phyloP scores from a whole-genome alignment of 2,329 filamentous ascomycete species.

The Ophiosphaerella korrae region DNA sequence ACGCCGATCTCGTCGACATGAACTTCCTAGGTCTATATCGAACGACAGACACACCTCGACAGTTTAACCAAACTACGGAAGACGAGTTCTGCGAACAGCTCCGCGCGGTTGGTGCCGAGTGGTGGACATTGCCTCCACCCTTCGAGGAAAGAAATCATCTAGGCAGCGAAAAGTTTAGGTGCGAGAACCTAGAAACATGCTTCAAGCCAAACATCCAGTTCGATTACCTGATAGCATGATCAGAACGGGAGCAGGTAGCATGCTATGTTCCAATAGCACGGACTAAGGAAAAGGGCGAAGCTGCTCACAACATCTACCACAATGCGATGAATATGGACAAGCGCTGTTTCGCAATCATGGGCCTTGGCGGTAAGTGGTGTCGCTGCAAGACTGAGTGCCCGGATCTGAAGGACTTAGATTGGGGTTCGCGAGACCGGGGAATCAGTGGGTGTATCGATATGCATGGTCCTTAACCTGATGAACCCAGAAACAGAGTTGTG shows the following conservation, averaged over 20 bases:
- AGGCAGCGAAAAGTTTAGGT: slow-evolving; percentile 3
- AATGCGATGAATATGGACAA: slow-evolving; percentile 2
- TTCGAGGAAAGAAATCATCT: slow-evolving; percentile 1
- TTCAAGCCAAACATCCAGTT: slow-evolving; percentile 3
- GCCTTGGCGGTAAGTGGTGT: slow-evolving; percentile 2
- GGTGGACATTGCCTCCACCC: slow-evolving; percentile 1
- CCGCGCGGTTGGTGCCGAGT: slow-evolving; percentile 2
- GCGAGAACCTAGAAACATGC: slow-evolving; percentile 4
- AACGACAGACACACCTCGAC: neutral
- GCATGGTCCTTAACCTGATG: neutral
- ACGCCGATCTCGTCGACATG: slow-evolving; percentile 6
- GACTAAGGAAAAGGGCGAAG: neutral
- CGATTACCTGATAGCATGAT: slow-evolving; percentile 3
- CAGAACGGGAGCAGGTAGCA: neutral
- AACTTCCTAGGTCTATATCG: slow-evolving; percentile 1
- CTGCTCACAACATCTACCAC: neutral
- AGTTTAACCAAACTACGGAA: slow-evolving; percentile 6
- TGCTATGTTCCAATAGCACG: slow-evolving; percentile 1
- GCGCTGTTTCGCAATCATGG: neutral
- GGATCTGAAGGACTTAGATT: slow-evolving; percentile 3
- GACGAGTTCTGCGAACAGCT: slow-evolving; percentile 6
- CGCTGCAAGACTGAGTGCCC: slow-evolving; percentile 1
- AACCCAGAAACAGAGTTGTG: too few relatives aligned
- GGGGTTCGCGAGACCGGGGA: neutral
- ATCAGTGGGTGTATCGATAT: neutral